Evolutionary conservation across 257 asterid species (phyloP), one percentile per base, ranked within the genome.

Genomic region (Sherardia arvensis): DNA sequence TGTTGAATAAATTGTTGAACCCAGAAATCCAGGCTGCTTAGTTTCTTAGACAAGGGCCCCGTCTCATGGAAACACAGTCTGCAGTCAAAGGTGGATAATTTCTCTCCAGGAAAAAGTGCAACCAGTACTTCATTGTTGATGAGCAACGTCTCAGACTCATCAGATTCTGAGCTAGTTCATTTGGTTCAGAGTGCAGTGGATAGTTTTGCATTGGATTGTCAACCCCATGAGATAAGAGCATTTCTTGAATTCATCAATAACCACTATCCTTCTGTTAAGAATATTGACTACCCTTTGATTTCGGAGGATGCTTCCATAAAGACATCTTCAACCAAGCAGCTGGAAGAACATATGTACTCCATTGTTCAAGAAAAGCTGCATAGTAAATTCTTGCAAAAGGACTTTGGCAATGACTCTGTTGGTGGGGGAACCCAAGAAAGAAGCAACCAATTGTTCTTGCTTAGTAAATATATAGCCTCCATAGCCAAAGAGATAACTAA

Each of bases 1-100:
- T 59, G 45, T 28, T 36, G 38, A 58, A 73, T 59, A 62, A 64
- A 40, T 81, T 83, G 64, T 68, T 71, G 59, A 68, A 69, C 76
- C 68, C 76, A 93, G 99, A 90, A 84, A 93, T 93, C 99, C 84
- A 90, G 85, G 87, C 90, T 90, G 61, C 78, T 83, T 68, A 84
- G 90, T 78, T 75, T 85, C 68, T 80, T 82, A 59, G 78, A 85
- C 72, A 78, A 74, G 75, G 86, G 81, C 23, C 88, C 95, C 65
- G 90, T 86, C 54, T 69, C 87, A 55, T 93, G 96, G 99, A 84
- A 83, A 74, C 79, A 81, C 80, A 79, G 67, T 77, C 69, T 66
- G 72, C 79, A 71, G 48, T 80, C 78, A 18, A 87, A 86, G 64
- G 83, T 86, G 80, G 93, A 78, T 62, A 76, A 68, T 22, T 77